These are phyloP conservation scores for Forsythia suspensa DNA, from an alignment of 257 asterid species.

Conservation along the genomic window DNA sequence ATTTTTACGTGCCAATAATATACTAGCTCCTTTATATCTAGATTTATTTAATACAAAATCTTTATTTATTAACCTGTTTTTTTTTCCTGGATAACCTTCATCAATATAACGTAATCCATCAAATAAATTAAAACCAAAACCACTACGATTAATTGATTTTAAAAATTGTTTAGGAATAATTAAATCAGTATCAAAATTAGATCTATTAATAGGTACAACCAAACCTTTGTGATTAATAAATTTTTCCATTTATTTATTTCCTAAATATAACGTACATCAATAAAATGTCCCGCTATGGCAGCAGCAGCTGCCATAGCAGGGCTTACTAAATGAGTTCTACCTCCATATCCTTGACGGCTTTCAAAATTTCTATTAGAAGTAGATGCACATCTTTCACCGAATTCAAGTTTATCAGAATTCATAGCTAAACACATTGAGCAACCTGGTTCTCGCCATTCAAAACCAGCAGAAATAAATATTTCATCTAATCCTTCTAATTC, in stretches of 20 bases:
- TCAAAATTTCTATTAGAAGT: neutral
- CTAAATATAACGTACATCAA: neutral
- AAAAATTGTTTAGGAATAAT: neutral
- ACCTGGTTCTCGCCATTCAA: neutral
- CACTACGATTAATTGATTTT: neutral
- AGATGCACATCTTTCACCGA: neutral
- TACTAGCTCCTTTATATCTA: too few relatives aligned
- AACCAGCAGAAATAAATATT: neutral
- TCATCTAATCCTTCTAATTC: neutral
- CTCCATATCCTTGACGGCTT: neutral
- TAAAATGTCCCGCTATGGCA: neutral
- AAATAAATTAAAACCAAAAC: too few relatives aligned
- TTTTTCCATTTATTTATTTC: neutral
- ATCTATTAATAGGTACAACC: neutral
- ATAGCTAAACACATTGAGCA: neutral
- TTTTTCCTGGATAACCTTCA: too few relatives aligned
- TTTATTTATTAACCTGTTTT: too few relatives aligned
- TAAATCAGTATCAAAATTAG: neutral
- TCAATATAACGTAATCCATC: too few relatives aligned
- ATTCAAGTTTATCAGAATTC: neutral
- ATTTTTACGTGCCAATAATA: too few relatives aligned
- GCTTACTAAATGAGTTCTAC: neutral
- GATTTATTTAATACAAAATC: too few relatives aligned
- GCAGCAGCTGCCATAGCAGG: neutral
- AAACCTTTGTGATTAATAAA: neutral